These are phyloP conservation scores for Apiospora arundinis DNA, from an alignment of 2,329 filamentous ascomycete species.

Conservation along the genomic window DNA sequence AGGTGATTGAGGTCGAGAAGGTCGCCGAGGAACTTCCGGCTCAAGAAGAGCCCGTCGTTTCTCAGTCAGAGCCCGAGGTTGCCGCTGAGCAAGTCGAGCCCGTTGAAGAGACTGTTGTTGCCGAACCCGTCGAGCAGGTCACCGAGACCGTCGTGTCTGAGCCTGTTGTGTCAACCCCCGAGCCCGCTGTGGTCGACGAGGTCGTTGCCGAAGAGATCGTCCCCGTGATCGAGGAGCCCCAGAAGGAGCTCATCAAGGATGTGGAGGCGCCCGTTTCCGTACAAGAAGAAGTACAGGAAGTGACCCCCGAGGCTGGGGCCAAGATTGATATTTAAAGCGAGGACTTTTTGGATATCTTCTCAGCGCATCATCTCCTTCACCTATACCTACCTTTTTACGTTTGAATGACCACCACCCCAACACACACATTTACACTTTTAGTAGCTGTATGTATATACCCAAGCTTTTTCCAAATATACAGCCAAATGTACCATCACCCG, in stretches of 20 bases:
- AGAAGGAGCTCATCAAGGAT: slow-evolving; percentile 6
- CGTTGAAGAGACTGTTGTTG: not conserved
- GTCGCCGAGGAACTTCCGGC: not conserved
- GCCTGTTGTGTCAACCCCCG: not conserved
- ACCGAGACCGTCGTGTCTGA: not conserved
- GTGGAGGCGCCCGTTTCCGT: not conserved
- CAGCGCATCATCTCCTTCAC: not conserved
- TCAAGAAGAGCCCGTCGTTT: not conserved
- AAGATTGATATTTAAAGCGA: slow-evolving; percentile 12
- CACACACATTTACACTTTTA: not conserved
- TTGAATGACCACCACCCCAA: slow-evolving; percentile 13
- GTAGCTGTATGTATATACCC: slow-evolving; percentile 17
- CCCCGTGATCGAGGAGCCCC: not conserved
- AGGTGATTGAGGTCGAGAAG: not conserved
- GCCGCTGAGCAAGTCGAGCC: not conserved
- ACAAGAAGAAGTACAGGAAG: not conserved
- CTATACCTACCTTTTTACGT: not conserved
- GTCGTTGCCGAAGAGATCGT: too few relatives aligned
- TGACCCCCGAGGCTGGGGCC: not conserved
- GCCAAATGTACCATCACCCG: slow-evolving; percentile 11
- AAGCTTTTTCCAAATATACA: slow-evolving; percentile 6
- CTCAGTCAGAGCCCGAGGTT: not conserved
- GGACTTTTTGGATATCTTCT: not conserved
- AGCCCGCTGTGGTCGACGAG: not conserved
- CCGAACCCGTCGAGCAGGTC: not conserved